A percentile compares a stretch with the other conserved stretches of the same genome.
Conservation (phyloP, 2,329 filamentous ascomycete genomes). For the Cryoendolithus antarcticus region DNA sequence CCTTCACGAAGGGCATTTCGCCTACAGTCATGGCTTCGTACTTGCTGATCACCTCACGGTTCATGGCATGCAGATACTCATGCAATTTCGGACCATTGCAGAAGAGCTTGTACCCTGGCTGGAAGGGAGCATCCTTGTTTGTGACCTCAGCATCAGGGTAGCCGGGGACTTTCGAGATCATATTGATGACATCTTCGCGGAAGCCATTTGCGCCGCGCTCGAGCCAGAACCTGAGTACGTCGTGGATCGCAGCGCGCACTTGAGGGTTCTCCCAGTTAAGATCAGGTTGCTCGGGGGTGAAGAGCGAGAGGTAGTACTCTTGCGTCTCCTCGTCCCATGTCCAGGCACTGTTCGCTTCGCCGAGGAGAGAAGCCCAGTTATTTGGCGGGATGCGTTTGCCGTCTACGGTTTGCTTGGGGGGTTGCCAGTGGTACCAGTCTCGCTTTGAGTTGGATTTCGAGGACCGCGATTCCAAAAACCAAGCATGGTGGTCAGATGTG, state of each 20-base stretch:
- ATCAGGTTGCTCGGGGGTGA: constrained; percentile 35
- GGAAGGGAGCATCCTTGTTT: constrained; percentile 30
- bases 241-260: constrained; percentile 33
- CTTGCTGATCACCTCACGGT: constrained; percentile 39
- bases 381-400: constrained; percentile 48
- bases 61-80: constrained; percentile 44
- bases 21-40: constrained; percentile 49
- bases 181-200: constrained; percentile 37
- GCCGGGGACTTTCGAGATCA: constrained; percentile 32
- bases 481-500: constrained; percentile 36
- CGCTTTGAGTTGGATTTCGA: constrained; percentile 41
- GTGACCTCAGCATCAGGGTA: constrained; percentile 32
- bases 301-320: constrained; percentile 36
- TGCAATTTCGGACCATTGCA: constrained; percentile 48
- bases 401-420: constrained; percentile 39
- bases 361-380: constrained; percentile 33
- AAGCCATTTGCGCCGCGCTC: constrained; percentile 35
- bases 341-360: constrained; percentile 29
- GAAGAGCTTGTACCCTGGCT: constrained; percentile 38
- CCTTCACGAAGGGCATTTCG: constrained; percentile 45
- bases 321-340: constrained; percentile 35
- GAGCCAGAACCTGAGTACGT: constrained; percentile 37
- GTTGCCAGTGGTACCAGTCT: constrained; percentile 56
- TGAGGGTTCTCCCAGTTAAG: constrained; percentile 37
- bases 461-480: constrained; percentile 45